Evolutionary conservation across 2,329 filamentous ascomycete species (phyloP).

Genomic region (Epichloe festucae): DNA sequence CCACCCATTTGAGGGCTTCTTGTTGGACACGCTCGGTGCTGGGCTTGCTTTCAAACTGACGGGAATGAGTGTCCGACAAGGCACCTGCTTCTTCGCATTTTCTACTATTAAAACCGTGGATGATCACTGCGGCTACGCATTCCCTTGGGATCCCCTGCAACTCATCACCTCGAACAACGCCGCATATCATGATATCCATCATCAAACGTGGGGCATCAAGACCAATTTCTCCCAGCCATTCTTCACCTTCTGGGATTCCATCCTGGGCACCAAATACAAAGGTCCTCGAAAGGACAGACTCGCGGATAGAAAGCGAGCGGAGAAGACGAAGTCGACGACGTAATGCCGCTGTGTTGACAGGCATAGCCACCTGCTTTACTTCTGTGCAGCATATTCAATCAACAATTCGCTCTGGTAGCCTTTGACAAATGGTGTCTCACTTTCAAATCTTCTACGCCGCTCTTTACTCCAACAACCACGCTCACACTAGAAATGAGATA

Average conservation of each 20-base stretch:
- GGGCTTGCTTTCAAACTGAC: slow-evolving; percentile 71
- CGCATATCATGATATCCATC: slow-evolving; percentile 93
- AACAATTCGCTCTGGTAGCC: not conserved
- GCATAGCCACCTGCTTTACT: not conserved
- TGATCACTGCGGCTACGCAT: slow-evolving; percentile 92
- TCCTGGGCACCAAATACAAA: slow-evolving; percentile 72
- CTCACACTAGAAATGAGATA: not conserved
- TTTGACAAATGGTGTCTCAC: not conserved
- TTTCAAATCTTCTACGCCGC: not conserved
- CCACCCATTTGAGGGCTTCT: slow-evolving; percentile 85
- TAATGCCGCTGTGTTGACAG: not conserved
- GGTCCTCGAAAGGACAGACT: slow-evolving; percentile 39
- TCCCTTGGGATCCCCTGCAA: slow-evolving; percentile 91
- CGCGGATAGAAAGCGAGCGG: slow-evolving; percentile 23
- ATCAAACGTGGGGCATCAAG: slow-evolving; percentile 99
- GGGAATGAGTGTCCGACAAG: slow-evolving; percentile 73
- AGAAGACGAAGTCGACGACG: slow-evolving; percentile 12
- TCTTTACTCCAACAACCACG: not conserved
- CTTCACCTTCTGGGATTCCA: slow-evolving; percentile 88
- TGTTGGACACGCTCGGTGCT: slow-evolving; percentile 82
- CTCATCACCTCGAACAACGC: slow-evolving; percentile 90
- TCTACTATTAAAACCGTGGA: slow-evolving; percentile 94
- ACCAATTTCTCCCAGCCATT: slow-evolving; percentile 83
- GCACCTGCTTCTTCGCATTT: slow-evolving; percentile 77
- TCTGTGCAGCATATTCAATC: not conserved